Evolutionary conservation across 345 rosid genomes (phyloP), one percentile per base, ranked within the genome.

Genomic region (Salix udensis): DNA sequence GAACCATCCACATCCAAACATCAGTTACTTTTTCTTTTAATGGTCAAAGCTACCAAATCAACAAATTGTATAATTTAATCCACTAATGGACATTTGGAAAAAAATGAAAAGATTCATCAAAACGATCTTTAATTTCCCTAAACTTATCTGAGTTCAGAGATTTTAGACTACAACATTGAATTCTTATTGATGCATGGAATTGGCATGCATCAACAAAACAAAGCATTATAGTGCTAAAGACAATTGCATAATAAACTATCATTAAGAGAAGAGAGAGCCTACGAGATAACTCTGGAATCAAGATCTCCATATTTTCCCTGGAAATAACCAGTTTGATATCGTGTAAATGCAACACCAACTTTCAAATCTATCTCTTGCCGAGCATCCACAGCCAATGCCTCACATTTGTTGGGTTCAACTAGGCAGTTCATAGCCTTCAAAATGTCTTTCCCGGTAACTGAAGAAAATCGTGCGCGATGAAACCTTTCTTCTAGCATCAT

Each of bases 331-430:
- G 98, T 95, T 78, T 95, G 97, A 80, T 88, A 95, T 66, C 98
- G 88, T 4, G 98, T 92, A 88, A 95, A 95, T 75, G 98, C 96
- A 65, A 95, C 97, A 21, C 98, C 98, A 76, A 95, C 98, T 95
- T 95, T 95, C 83, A 95, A 86, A 88, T 95, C 98, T 82, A 95
- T 95, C 90, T 95, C 97, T 85, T 91, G 98, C 16, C 98, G 97
- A 78, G 97, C 98, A 89, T 95, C 98, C 65, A 95, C 98, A 72
- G 98, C 93, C 80, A 93, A 81, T 78, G 98, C 92, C 85, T 95
- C 98, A 78, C 89, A 78, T 85, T 65, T 88, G 81, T 95, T 95
- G 65, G 98, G 97, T 82, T 80, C 90, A 80, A 78, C 91, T 79
- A 95, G 96, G 84, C 84, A 92, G 83, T 85, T 90, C 92, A 95